phyloP scores from a whole-genome alignment of 2,329 filamentous ascomycete genomes.

The Raffaelea deltoideospora region DNA sequence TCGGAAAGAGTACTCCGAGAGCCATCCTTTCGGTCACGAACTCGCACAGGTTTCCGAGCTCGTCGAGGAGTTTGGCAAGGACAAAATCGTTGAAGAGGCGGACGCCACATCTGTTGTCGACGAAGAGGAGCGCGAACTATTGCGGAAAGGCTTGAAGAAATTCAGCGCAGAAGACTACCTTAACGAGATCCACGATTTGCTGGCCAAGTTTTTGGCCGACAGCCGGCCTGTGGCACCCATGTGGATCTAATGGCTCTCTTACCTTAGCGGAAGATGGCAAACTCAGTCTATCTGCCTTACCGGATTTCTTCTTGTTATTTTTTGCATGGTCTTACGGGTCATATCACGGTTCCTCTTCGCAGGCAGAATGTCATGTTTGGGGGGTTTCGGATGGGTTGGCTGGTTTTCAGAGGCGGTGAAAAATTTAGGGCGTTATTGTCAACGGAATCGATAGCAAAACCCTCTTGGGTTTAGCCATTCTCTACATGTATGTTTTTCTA shows the following conservation, averaged over 20 bases:
- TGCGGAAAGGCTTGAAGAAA: conserved; percentile 53
- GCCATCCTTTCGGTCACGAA: conserved; percentile 76
- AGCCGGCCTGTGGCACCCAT: conserved; percentile 16
- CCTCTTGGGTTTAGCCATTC: too few species aligned
- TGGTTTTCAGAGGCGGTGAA: too few species aligned
- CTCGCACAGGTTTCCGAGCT: conserved; percentile 85
- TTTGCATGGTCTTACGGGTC: too few species aligned
- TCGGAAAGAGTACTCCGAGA: conserved; percentile 20
- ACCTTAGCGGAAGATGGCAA: too few species aligned
- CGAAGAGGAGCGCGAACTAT: conserved; percentile 59
- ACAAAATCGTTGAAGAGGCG: conserved; percentile 14
- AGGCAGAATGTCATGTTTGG: too few species aligned
- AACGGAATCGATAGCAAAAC: too few species aligned
- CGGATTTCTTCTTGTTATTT: too few species aligned
- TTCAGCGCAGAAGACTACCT: conserved; percentile 75
- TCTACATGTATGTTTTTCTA: too few species aligned
- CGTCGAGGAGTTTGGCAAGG: conserved; percentile 68
- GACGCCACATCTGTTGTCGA: conserved; percentile 34
- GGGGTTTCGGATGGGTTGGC: too few species aligned
- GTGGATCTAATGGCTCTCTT: conserved; percentile 42
- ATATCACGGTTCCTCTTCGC: too few species aligned
- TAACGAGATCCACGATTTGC: conserved; percentile 58
- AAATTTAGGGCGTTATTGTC: too few species aligned
- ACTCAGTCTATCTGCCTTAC: too few species aligned
- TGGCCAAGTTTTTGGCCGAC: conserved; percentile 42